Evolutionary conservation across 2,329 filamentous ascomycete genomes (phyloP), one percentile per base, ranked within the genome.

Genomic region (Fusarium musae): DNA sequence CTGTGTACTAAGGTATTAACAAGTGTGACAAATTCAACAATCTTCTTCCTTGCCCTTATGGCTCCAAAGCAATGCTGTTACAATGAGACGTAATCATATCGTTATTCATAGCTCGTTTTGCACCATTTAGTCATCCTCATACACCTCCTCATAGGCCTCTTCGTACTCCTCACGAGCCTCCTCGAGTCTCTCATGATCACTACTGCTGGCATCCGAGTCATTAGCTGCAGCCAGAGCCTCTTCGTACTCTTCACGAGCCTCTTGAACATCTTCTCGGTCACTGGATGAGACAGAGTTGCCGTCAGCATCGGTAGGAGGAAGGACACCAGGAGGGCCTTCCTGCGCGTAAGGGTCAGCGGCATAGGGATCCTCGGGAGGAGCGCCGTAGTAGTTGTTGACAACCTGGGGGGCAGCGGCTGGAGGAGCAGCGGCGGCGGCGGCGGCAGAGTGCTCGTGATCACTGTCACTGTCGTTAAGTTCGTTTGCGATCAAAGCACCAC

Each of bases 401-500:
- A 66, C 60, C 40, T 66, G 63, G 9, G 63, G 63, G 15, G 19
- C 28, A 39, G 66, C 36, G 16, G 47, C 37, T 16, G 47, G 49
- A 2, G 49, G 50, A 3, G 50, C 50, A 40, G 60, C 34, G n/a
- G 59, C 32, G 10, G 56, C 32, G 15, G 70, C 46, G 5, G 56
- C 32, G 15, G 70, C 46, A 6, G 73, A 56, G 40, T 76, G 62
- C 57, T 80, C 75, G 5, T 76, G 56, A 34, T 76, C 74, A 50
- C 74, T 78, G 59, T 78, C 74, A 26, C 59, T 60, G 56, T 79
- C 75, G 56, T 78, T 63, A 36, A 90, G 75, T 59, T 87, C 88
- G 76, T 91, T 85, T 47, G 86, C 87, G 59, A 92, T 83, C 50
- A 90, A 76, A 6, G 88, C 90, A 57, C 89, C 90, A 30, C 87